Percentiles rank a stretch among this genome's conserved stretches.
Conservation (phyloP, 2,329 filamentous ascomycete genomes). For the Sclerotinia nivalis region DNA sequence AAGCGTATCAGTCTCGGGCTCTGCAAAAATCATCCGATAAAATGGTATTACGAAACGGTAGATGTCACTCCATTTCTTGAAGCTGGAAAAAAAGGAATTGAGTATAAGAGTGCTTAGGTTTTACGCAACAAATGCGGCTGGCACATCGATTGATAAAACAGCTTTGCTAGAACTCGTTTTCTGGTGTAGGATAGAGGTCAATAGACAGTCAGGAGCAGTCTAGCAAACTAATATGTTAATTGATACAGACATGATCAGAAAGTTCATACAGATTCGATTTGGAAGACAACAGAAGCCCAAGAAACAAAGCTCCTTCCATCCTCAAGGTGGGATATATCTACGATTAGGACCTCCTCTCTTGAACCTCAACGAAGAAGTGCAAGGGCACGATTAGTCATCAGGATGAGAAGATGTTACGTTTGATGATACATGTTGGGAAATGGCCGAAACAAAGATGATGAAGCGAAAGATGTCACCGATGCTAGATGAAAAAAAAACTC, state of each 20-base stretch:
- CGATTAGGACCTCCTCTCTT: background rate
- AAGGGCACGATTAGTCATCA: background rate
- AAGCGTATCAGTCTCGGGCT: conserved; percentile 15
- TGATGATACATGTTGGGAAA: background rate
- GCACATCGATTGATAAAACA: conserved; percentile 5
- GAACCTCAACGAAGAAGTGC: conserved; percentile 4
- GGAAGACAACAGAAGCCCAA: background rate
- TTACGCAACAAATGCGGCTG: background rate
- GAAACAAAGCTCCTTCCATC: background rate
- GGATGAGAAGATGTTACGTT: background rate
- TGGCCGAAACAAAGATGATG: background rate
- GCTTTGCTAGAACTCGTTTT: background rate
- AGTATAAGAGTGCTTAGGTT: conserved; percentile 10
- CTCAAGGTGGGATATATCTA: background rate
- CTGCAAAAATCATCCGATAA: conserved; percentile 13
- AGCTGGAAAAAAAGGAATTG: background rate
- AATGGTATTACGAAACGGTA: conserved; percentile 16
- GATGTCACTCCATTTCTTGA: conserved; percentile 5
- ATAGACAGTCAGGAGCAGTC: background rate
- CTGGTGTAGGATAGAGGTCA: conserved; percentile 14
- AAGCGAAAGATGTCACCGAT: conserved; percentile 13
- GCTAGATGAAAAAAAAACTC: conserved; percentile 2
- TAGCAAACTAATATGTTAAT: background rate
- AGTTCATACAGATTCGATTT: conserved; percentile 8
- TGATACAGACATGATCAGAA: background rate